phyloP scores from a whole-genome alignment of 1,284 basidiomycete genomes.

The Acaromyces ingoldii region DNA sequence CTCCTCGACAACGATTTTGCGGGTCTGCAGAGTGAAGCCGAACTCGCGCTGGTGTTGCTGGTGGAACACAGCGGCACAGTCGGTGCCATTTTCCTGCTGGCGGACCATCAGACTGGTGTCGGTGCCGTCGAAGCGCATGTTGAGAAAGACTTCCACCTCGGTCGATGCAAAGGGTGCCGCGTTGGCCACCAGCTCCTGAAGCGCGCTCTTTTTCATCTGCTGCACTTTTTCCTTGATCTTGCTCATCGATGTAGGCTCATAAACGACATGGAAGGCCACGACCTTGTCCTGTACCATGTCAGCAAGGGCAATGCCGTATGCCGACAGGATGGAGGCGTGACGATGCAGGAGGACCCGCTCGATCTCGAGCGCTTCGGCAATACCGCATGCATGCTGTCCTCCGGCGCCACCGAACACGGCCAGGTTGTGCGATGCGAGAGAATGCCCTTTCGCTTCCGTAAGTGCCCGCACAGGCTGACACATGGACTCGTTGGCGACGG shows the following conservation, averaged over 20 bases:
- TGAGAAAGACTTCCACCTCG: conserved; percentile 72
- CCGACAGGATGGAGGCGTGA: conserved; percentile 79
- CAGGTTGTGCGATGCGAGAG: conserved; percentile 78
- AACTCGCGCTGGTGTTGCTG: conserved; percentile 58
- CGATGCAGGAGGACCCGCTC: conserved; percentile 76
- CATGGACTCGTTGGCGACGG: conserved; percentile 61
- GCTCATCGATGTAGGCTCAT: conserved; percentile 55
- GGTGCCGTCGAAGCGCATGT: conserved; percentile 60
- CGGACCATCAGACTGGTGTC: conserved; percentile 87
- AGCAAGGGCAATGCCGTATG: conserved; percentile 81
- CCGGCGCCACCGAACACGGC: conserved; percentile 87
- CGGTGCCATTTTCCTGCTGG: conserved; percentile 58
- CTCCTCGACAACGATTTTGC: conserved; percentile 78
- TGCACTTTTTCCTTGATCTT: conserved; percentile 48
- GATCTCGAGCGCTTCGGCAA: conserved; percentile 72
- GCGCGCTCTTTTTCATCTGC: conserved; percentile 59
- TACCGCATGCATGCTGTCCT: conserved; percentile 85
- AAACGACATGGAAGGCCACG: conserved; percentile 69
- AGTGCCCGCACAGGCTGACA: conserved; percentile 83
- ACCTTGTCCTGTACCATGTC: conserved; percentile 72
- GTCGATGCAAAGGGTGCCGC: conserved; percentile 72
- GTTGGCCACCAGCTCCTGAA: conserved; percentile 66
- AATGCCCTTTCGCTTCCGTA: conserved; percentile 83
- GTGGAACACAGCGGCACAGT: conserved; percentile 70
- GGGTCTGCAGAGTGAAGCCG: conserved; percentile 79